Evolutionary conservation across 2,329 filamentous ascomycete genomes (phyloP).

Genomic region (Didymellaceae sp.): DNA sequence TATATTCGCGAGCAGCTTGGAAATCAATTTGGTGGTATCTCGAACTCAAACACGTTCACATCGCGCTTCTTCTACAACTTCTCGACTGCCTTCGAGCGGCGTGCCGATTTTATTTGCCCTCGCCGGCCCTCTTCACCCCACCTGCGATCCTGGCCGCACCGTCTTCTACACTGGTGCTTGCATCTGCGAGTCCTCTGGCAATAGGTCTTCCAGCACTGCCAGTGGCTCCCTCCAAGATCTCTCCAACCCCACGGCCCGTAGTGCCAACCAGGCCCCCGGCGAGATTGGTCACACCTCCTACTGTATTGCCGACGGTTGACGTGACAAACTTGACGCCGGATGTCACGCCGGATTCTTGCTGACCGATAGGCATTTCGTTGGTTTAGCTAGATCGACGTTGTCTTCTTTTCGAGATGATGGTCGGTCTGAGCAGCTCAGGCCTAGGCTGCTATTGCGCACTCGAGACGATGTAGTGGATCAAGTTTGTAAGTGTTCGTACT

Average conservation of each 20-base stretch:
- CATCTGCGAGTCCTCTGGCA: constrained; percentile 51
- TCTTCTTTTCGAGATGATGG: too few relatives aligned
- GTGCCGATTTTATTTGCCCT: constrained; percentile 49
- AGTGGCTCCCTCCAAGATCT: constrained; percentile 55
- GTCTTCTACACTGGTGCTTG: constrained; percentile 55
- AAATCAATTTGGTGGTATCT: constrained; percentile 4
- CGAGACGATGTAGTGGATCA: too few relatives aligned
- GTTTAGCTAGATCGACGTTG: constrained; percentile 1
- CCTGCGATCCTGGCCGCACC: constrained; percentile 52
- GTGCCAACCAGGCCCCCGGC: constrained; percentile 60
- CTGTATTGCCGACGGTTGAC: constrained; percentile 62
- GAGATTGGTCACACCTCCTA: constrained; percentile 61
- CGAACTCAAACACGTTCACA: not conserved
- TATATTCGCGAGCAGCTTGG: not conserved
- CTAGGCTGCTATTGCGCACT: too few relatives aligned
- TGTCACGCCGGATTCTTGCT: constrained; percentile 54
- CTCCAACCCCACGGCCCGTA: constrained; percentile 53
- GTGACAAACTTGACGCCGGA: constrained; percentile 63
- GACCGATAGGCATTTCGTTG: constrained; percentile 43
- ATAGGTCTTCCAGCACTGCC: constrained; percentile 52
- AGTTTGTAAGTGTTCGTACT: not conserved
- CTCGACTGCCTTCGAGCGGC: not conserved
- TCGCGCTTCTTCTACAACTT: not conserved
- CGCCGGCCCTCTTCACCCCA: constrained; percentile 55
- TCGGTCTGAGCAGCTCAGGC: too few relatives aligned